Percentiles rank a stretch among this genome's conserved stretches.
Evolutionary conservation across 2,329 filamentous ascomycete species (phyloP).

Genomic region (Samsoniella hepiali): DNA sequence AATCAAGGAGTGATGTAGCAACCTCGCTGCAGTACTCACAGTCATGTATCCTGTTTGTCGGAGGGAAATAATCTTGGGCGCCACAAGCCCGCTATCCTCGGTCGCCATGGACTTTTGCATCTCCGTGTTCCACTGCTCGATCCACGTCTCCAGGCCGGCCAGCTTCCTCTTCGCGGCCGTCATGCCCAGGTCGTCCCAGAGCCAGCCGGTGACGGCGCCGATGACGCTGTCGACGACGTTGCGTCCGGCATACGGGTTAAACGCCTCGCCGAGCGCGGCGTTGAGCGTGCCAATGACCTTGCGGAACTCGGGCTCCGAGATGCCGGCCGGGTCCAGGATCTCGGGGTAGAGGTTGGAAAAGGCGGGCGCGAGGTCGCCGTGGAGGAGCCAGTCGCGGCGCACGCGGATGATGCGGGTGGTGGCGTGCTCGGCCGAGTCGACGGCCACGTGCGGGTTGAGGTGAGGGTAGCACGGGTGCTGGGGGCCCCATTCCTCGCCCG

Average conservation of each 20-base stretch:
- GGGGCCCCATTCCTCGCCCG: slow-evolving; percentile 84
- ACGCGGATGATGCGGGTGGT: slow-evolving; percentile 89
- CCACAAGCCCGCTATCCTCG: slow-evolving; percentile 45
- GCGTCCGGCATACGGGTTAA: slow-evolving; percentile 71
- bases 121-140: slow-evolving; percentile 81
- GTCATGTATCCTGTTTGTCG: slow-evolving; percentile 85
- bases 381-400: slow-evolving; percentile 83
- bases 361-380: slow-evolving; percentile 85
- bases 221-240: slow-evolving; percentile 78
- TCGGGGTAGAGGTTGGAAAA: slow-evolving; percentile 96
- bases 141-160: slow-evolving; percentile 69
- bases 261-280: slow-evolving; percentile 68
- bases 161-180: slow-evolving; percentile 72
- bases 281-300: slow-evolving; percentile 80
- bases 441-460: slow-evolving; percentile 83
- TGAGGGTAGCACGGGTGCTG: slow-evolving; percentile 94
- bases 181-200: slow-evolving; percentile 88
- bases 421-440: slow-evolving; percentile 68
- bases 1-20: background rate
- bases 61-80: slow-evolving; percentile 73
- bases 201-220: slow-evolving; percentile 82
- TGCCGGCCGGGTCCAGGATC: slow-evolving; percentile 78
- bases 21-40: slow-evolving; percentile 43
- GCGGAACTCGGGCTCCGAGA: slow-evolving; percentile 85
- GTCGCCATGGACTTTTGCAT: slow-evolving; percentile 55